Percentiles rank a stretch among this genome's conserved stretches.
Evolutionary conservation across 768 basidiomycete genomes (phyloP).

Genomic region (Panellus pusillus): DNA sequence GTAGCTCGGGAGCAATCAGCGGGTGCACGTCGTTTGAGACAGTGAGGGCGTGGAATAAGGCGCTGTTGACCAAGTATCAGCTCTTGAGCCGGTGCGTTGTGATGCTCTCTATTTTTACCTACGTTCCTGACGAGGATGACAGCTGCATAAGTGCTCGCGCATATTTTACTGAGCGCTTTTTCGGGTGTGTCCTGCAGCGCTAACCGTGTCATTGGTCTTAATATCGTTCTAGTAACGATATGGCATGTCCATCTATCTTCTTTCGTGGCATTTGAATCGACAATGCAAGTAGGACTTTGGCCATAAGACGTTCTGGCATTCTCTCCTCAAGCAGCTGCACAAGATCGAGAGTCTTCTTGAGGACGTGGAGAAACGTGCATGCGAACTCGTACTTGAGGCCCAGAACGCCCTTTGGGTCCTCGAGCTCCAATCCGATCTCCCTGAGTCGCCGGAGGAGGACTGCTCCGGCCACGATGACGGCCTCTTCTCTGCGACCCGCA

Average conservation of each 20-base stretch:
- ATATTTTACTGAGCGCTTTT: constrained; percentile 40
- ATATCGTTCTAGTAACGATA: constrained; percentile 30
- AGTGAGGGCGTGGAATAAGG: constrained; percentile 33
- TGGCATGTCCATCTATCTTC: constrained; percentile 28
- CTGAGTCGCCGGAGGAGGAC: constrained; percentile 5
- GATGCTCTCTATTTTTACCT: neutral
- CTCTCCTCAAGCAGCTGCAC: constrained; percentile 30
- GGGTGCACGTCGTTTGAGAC: constrained; percentile 30
- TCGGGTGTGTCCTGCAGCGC: constrained; percentile 30
- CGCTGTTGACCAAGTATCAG: constrained; percentile 32
- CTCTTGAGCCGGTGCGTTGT: constrained; percentile 31
- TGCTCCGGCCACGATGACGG: constrained; percentile 18
- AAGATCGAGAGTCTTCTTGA: constrained; percentile 32
- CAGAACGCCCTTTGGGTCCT: constrained; percentile 41
- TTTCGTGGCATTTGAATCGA: constrained; percentile 1
- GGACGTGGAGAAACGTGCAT: constrained; percentile 34
- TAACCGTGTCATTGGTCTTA: neutral
- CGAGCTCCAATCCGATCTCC: constrained; percentile 23
- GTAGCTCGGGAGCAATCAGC: constrained; percentile 23
- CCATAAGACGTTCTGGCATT: constrained; percentile 37
- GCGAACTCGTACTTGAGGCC: constrained; percentile 32
- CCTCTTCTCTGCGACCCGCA: constrained; percentile 5
- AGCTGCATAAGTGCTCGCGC: constrained; percentile 40
- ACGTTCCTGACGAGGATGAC: neutral
- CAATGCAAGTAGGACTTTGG: constrained; percentile 35